Evolutionary conservation across 73 alveolate species (phyloP).

Genomic region (Paramecium primaurelia): DNA sequence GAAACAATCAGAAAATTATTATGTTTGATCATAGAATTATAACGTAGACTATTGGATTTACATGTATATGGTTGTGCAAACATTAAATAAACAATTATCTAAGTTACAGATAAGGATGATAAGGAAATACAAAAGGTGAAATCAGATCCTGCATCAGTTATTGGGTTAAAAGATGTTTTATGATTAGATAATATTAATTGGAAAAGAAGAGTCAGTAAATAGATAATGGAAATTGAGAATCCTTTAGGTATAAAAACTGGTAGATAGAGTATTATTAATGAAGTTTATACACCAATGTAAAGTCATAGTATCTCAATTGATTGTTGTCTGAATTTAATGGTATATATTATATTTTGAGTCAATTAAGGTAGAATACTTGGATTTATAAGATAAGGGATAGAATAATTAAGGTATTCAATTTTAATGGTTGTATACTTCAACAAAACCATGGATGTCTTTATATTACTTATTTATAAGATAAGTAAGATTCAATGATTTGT

Average conservation of each 20-base stretch:
- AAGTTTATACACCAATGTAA: slow-evolving; percentile 37
- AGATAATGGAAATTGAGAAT: slow-evolving; percentile 43
- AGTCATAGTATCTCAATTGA: slow-evolving; percentile 31
- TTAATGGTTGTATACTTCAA: slow-evolving; percentile 53
- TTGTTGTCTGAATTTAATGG: slow-evolving; percentile 55
- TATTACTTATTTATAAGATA: slow-evolving; percentile 40
- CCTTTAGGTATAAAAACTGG: slow-evolving; percentile 52
- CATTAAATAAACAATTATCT: not conserved
- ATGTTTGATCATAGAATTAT: not conserved
- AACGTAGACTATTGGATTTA: not conserved
- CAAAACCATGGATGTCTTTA: slow-evolving; percentile 44
- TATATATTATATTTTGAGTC: not conserved
- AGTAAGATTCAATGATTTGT: slow-evolving; percentile 49
- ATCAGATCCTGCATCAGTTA: slow-evolving; percentile 20
- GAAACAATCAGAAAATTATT: not conserved
- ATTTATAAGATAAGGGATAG: slow-evolving; percentile 45
- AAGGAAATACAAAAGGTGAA: not conserved
- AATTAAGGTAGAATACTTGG: slow-evolving; percentile 30
- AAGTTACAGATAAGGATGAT: not conserved
- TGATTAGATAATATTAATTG: slow-evolving; percentile 37
- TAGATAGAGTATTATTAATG: slow-evolving; percentile 49
- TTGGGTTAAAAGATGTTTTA: not conserved
- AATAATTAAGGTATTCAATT: slow-evolving; percentile 26
- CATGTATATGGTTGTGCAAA: not conserved
- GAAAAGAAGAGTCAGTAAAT: not conserved